These are phyloP conservation scores for Backusella circina DNA, from an alignment of 192 early-diverging fungal genomes.

Conservation along the genomic window DNA sequence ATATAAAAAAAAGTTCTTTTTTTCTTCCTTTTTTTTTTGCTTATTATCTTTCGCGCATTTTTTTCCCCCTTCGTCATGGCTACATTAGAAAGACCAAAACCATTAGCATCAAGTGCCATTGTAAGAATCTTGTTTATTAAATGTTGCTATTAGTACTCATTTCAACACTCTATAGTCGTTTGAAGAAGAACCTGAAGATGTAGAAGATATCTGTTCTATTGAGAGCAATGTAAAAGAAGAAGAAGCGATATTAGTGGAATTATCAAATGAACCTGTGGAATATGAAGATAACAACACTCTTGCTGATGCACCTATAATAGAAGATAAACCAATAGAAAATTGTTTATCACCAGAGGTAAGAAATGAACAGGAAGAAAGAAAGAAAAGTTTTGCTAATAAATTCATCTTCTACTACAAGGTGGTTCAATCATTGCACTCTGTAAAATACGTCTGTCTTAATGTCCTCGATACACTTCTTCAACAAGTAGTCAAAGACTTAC, in stretches of 20 bases:
- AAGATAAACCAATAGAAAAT: not conserved
- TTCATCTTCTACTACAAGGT: conserved; percentile 25
- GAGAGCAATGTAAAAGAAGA: not conserved
- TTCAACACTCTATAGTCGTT: not conserved
- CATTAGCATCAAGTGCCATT: not conserved
- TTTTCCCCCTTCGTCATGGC: conserved; percentile 9
- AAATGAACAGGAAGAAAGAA: not conserved
- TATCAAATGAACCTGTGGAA: not conserved
- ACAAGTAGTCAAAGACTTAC: conserved; percentile 32
- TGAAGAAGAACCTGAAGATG: not conserved
- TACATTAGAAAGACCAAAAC: conserved; percentile 12
- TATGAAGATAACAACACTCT: not conserved
- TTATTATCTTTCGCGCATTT: not conserved
- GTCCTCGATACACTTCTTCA: conserved; percentile 47
- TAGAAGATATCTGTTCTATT: not conserved
- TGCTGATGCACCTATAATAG: not conserved
- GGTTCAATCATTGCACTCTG: conserved; percentile 42
- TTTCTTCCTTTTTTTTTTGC: conserved; percentile 6
- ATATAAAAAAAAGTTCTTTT: conserved; percentile 1
- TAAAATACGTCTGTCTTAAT: conserved; percentile 47
- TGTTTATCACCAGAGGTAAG: not conserved
- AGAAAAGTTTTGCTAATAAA: not conserved
- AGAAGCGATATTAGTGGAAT: not conserved
- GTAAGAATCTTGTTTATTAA: not conserved
- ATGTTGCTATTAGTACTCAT: not conserved